Evolutionary conservation across 139 green algal species (phyloP), one percentile per base, ranked within the genome.

Genomic region (Tetradesmus lagerheimii): DNA sequence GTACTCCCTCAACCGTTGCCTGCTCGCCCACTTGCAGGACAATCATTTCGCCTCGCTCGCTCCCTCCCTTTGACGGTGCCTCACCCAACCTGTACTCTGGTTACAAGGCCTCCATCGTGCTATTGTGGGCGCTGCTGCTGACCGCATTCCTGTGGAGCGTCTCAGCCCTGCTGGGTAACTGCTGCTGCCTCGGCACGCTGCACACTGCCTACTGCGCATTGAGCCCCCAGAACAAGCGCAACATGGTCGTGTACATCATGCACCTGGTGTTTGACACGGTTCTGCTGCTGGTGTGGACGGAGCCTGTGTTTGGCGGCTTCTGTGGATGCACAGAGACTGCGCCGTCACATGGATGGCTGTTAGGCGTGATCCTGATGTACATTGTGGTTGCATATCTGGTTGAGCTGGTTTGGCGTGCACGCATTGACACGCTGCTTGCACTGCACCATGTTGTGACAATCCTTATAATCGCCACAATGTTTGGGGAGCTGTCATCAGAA

Each of bases 161-260:
- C n/a, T 76, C 50, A 20, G 27, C 39, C 1, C 35, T 87, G 37
- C 82, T 87, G 47, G 20, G 16, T n/a, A 27, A 47, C 1, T 87
- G 82, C 53, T 4, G 25, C 4, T n/a, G 8, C 20, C 16, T 87
- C 1, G 82, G 82, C 50, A 15, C 25, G 20, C 31, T 87, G 31
- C 82, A 87, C 37, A 45, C 20, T 4, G 82, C 82, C 18, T 87
- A 87, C 25, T 4, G 23, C n/a, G 53, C 14, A 2, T 0, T 25
- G 23, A 77, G n/a, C 31, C 82, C 82, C 14, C 47, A 77, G 27
- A 77, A 78, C 47, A 39, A 77, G 37, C 82, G 82, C n/a, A 87
- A 62, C 50, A 87, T 53, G 35, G 47, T 77, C 15, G 34, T 87
- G 2, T 87, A 87, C 37, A 76, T 87, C 31, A 87, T 87, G 82